Evolutionary conservation across 1,284 basidiomycete species (phyloP).

Genomic region (Ceratobasidium sp.): DNA sequence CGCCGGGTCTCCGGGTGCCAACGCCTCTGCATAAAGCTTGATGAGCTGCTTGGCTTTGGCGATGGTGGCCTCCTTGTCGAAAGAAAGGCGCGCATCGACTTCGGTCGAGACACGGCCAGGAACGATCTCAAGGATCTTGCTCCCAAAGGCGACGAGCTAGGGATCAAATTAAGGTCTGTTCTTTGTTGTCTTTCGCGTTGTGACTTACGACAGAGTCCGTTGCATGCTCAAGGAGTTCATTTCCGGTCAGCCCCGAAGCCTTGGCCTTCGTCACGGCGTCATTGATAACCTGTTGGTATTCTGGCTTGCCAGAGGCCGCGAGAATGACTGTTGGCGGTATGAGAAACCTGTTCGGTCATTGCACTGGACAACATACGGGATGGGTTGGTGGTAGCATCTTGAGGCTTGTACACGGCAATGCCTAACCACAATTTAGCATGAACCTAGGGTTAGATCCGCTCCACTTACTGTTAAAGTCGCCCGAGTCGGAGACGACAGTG

Average conservation of each 20-base stretch:
- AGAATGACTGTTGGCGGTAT: conserved; percentile 64
- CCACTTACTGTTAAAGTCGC: conserved; percentile 76
- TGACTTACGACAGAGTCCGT: conserved; percentile 81
- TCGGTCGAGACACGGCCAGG: conserved; percentile 99
- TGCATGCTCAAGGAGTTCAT: conserved; percentile 75
- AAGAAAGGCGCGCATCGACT: conserved; percentile 96
- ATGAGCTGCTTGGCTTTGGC: conserved; percentile 94
- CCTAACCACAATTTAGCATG: conserved; percentile 53
- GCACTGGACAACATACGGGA: conserved; percentile 54
- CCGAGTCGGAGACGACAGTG: conserved; percentile 92
- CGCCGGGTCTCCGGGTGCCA: too few species aligned
- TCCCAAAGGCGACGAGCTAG: conserved; percentile 94
- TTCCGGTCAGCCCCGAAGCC: conserved; percentile 73
- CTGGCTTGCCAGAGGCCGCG: conserved; percentile 88
- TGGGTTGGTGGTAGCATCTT: conserved; percentile 95
- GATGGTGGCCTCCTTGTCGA: conserved; percentile 92
- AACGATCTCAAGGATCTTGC: conserved; percentile 92
- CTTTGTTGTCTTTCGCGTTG: conserved; percentile 42
- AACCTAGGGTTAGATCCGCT: not conserved
- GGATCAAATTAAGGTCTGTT: conserved; percentile 43
- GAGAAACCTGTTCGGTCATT: not conserved
- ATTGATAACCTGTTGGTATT: conserved; percentile 85
- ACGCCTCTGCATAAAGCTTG: conserved; percentile 70
- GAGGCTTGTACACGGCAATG: conserved; percentile 91
- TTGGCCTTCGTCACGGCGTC: conserved; percentile 83